These are phyloP conservation scores for Leccinum subgranulosum DNA, from an alignment of 768 basidiomycete species.

Conservation along the genomic window DNA sequence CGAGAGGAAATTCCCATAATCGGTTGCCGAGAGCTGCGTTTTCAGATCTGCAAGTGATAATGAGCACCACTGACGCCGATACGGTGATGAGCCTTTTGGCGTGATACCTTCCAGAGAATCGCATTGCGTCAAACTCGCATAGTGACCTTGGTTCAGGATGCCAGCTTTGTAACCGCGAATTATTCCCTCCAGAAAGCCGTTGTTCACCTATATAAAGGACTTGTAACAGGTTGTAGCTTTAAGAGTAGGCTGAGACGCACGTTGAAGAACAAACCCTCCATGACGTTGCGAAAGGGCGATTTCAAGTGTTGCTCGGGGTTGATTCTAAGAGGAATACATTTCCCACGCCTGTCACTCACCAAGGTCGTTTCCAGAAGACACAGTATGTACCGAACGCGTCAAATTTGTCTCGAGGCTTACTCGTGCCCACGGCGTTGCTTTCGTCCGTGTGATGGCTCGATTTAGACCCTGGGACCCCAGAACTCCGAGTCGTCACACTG, in stretches of 20 bases:
- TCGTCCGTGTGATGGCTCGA: background rate
- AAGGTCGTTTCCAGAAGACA: no score
- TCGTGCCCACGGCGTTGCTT: background rate
- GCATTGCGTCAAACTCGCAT: slow-evolving; percentile 93
- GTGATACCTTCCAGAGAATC: slow-evolving; percentile 88
- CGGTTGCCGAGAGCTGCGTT: slow-evolving; percentile 92
- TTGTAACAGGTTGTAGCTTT: background rate
- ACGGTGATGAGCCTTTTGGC: background rate
- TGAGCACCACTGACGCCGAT: slow-evolving; percentile 1
- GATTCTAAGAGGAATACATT: slow-evolving; percentile 13
- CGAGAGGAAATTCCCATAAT: slow-evolving; percentile 97
- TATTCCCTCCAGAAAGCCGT: slow-evolving; percentile 78
- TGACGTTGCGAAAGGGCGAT: slow-evolving; percentile 27
- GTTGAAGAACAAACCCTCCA: slow-evolving; percentile 92
- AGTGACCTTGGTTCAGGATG: slow-evolving; percentile 84
- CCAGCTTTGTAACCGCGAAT: slow-evolving; percentile 93
- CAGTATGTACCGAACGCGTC: no score
- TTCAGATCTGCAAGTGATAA: slow-evolving; percentile 68
- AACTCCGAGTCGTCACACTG: background rate
- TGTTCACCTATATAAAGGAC: slow-evolving; percentile 52
- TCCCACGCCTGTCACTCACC: slow-evolving; percentile 12
- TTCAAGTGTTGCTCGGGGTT: background rate
- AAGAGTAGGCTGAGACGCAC: slow-evolving; percentile 38
- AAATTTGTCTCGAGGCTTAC: background rate
- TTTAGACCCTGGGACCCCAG: background rate